Percentiles rank a stretch among this genome's conserved stretches.
phyloP scores from a whole-genome alignment of 169 alveolate species.

The Theileria equi region DNA sequence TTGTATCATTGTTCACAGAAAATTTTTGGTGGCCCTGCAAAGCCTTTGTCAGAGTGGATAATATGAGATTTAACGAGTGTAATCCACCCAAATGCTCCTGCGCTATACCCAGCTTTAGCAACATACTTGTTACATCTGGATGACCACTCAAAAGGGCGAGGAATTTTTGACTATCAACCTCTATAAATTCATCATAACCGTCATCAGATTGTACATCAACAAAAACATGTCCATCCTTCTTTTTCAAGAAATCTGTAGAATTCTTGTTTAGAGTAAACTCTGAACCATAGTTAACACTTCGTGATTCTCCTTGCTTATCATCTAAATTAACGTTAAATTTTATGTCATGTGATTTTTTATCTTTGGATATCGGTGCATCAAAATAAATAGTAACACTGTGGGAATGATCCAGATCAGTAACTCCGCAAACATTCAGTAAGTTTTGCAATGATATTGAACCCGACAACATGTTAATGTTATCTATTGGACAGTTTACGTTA shows the following conservation, averaged over 20 bases:
- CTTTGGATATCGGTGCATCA: slow-evolving; percentile 51
- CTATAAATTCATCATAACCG: slow-evolving; percentile 50
- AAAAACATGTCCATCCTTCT: slow-evolving; percentile 56
- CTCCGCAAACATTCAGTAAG: slow-evolving; percentile 42
- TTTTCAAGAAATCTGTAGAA: slow-evolving; percentile 43
- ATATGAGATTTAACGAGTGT: slow-evolving; percentile 45
- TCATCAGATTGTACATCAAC: slow-evolving; percentile 54
- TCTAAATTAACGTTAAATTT: slow-evolving; percentile 51
- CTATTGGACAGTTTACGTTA: slow-evolving; percentile 38
- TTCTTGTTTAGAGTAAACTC: slow-evolving; percentile 27
- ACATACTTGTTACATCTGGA: slow-evolving; percentile 55
- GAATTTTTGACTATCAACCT: slow-evolving; percentile 61
- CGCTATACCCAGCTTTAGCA: slow-evolving; percentile 57
- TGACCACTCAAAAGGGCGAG: slow-evolving; percentile 37
- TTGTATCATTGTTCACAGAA: slow-evolving; percentile 23
- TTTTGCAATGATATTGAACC: slow-evolving; percentile 46
- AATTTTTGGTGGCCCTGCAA: slow-evolving; percentile 59
- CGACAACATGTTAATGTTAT: slow-evolving; percentile 13
- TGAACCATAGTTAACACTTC: slow-evolving; percentile 45
- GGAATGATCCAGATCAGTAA: slow-evolving; percentile 48
- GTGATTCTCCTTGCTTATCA: slow-evolving; percentile 34
- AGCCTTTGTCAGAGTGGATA: slow-evolving; percentile 50
- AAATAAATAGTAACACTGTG: slow-evolving; percentile 51
- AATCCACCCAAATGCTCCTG: slow-evolving; percentile 60
- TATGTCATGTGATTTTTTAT: slow-evolving; percentile 14